Percentiles rank a stretch among this genome's conserved stretches.
Evolutionary conservation across 1,284 basidiomycete genomes (phyloP).

Genomic region (Bjerkandera adusta): DNA sequence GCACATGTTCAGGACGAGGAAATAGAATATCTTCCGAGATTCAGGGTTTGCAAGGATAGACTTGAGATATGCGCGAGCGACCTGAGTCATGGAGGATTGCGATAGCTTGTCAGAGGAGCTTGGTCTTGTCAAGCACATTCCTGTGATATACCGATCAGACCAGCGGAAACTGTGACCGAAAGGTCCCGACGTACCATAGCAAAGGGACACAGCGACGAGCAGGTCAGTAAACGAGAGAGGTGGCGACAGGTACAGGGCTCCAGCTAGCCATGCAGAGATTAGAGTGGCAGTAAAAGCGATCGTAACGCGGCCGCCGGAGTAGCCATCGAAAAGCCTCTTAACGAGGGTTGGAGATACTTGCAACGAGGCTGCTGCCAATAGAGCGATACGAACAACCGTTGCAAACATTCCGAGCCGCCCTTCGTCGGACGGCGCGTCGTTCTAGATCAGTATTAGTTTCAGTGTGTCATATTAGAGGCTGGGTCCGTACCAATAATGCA

Average conservation of each 20-base stretch:
- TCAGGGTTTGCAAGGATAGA: conserved; percentile 89
- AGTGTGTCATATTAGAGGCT: too few species aligned
- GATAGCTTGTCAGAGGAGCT: conserved; percentile 40
- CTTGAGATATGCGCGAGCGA: conserved; percentile 77
- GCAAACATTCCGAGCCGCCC: too few species aligned
- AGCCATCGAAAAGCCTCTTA: not conserved
- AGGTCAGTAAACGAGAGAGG: conserved; percentile 6
- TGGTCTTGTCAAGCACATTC: too few species aligned
- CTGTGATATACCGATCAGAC: too few species aligned
- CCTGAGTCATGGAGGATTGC: conserved; percentile 53
- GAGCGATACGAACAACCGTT: too few species aligned
- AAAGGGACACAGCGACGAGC: conserved; percentile 4
- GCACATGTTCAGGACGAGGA: conserved; percentile 90
- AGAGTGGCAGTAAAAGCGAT: conserved; percentile 3
- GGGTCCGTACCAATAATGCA: too few species aligned
- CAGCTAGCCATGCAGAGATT: conserved; percentile 5
- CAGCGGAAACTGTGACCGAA: too few species aligned
- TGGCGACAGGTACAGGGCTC: not conserved
- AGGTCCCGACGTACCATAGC: conserved; percentile 7
- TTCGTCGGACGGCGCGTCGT: too few species aligned
- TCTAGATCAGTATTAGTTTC: too few species aligned
- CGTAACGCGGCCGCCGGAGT: not conserved
- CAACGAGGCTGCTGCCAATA: conserved; percentile 11
- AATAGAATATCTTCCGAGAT: conserved; percentile 95
- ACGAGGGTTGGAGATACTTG: not conserved